Evolutionary conservation across 805 yeast species (phyloP), one percentile per base, ranked within the genome.

Genomic region (Debaryomyces castellii): DNA sequence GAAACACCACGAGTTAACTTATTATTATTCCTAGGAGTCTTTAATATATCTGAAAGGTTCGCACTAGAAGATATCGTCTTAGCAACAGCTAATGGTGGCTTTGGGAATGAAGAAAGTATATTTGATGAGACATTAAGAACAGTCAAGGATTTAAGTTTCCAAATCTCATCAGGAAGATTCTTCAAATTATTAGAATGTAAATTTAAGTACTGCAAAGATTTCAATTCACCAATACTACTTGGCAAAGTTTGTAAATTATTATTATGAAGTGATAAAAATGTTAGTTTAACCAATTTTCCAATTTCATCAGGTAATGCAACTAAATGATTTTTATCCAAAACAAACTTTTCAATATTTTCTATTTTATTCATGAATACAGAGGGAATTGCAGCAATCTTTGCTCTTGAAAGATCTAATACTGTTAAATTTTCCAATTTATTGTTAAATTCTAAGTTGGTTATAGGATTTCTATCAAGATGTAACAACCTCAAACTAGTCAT

Each of bases 101-200:
- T 77, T 11, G 90, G 86, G 53, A 85, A 80, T 0, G 74, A 57
- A 25, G 80, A 80, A 23, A 87, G 67, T 51, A 83, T 70, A 55
- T 89, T 89, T 0, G 95, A 86, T 0, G 96, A 82, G 1, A 85
- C 73, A 63, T 89, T 89, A 51, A 89, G 69, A 4, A 67, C 63
- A 4, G 79, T 73, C 52, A 87, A 73, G 5, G 81, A 77, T 34
- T 63, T 64, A 56, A 88, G 64, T 43, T 76, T 67, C 86, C 91
- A 87, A 27, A 87, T 74, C 17, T 81, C 85, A 23, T 76, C 76
- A 0, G 89, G 87, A 23, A 92, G 67, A 6, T 69, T 61, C 52
- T 88, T 83, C 52, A 92, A 71, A 58, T 90, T 90, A 64, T 92
- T 92, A 36, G 87, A 80, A 64, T 92, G 97, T 36, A 89, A 66